A percentile compares a stretch with the other conserved stretches of the same genome.
Conservation (phyloP, 225 moss, liverwort and hornwort species). For the Polytrichum formosum region DNA sequence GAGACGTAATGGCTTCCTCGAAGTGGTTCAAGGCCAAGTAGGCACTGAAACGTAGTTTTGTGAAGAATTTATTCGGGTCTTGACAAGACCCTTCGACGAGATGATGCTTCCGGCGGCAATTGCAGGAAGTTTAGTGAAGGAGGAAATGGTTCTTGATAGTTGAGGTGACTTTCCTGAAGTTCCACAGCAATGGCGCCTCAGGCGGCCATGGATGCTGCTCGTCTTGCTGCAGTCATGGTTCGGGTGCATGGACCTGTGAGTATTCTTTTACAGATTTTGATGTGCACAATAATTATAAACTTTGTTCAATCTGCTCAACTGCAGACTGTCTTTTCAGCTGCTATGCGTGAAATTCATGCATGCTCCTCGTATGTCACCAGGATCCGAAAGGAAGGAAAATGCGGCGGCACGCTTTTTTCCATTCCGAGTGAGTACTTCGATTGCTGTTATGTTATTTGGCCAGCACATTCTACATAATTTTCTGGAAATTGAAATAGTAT, state of each 20-base stretch:
- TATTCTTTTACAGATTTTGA: conserved; percentile 1
- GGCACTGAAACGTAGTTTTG: conserved; percentile 21
- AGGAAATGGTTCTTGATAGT: conserved; percentile 33
- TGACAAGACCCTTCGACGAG: conserved; percentile 18
- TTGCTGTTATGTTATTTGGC: too few species aligned
- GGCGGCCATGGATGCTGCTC: conserved; percentile 89
- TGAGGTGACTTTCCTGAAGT: conserved; percentile 35
- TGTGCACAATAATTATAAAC: too few species aligned
- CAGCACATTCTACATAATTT: too few species aligned
- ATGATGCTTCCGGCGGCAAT: conserved; percentile 24
- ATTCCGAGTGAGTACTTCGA: conserved; percentile 75
- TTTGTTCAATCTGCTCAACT: too few species aligned
- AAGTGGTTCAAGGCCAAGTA: conserved; percentile 31
- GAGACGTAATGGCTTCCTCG: conserved; percentile 29
- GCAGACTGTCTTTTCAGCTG: not conserved
- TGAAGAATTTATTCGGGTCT: conserved; percentile 7
- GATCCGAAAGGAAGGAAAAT: conserved; percentile 98
- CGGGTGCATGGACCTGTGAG: conserved; percentile 99
- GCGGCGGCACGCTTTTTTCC: conserved; percentile 97
- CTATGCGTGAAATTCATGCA: not conserved
- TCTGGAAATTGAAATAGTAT: too few species aligned
- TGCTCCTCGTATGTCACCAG: conserved; percentile 26
- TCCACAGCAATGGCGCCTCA: conserved; percentile 63
- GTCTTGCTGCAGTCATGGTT: conserved; percentile 95
- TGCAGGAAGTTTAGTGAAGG: conserved; percentile 21